These are phyloP conservation scores for Fusarium illudens DNA, from an alignment of 2,329 filamentous ascomycete species.

Conservation along the genomic window DNA sequence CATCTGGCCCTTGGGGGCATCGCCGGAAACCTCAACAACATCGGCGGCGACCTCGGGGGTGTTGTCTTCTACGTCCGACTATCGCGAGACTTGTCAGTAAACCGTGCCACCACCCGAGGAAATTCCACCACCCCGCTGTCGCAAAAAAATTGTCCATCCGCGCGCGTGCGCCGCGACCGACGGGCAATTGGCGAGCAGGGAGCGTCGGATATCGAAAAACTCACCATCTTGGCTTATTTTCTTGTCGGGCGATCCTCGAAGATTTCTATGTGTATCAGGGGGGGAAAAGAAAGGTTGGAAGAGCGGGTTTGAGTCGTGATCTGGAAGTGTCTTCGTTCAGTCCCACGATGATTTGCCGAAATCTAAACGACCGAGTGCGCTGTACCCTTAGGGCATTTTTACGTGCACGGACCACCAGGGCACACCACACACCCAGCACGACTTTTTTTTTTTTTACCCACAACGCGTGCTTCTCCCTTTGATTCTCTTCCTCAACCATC, in stretches of 20 bases:
- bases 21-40: slow-evolving; percentile 96
- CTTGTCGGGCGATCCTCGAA: slow-evolving; percentile 75
- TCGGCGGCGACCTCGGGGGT: slow-evolving; percentile 80
- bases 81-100: slow-evolving; percentile 36
- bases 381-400: slow-evolving; percentile 54
- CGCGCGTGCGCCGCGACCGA: slow-evolving; percentile 1
- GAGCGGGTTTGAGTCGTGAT: slow-evolving; percentile 43
- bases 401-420: slow-evolving; percentile 53
- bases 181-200: slow-evolving; percentile 30
- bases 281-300: slow-evolving; percentile 34
- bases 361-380: slow-evolving; percentile 46
- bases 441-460: slow-evolving; percentile 27
- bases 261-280: slow-evolving; percentile 56
- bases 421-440: slow-evolving; percentile 44
- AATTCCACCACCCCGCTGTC: slow-evolving; percentile 14
- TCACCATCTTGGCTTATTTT: slow-evolving; percentile 67
- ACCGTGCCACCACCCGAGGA: slow-evolving; percentile 8
- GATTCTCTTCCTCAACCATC: slow-evolving; percentile 38
- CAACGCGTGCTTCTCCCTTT: slow-evolving; percentile 30
- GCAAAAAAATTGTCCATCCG: slow-evolving; percentile 11
- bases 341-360: slow-evolving; percentile 50
- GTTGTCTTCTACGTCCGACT: slow-evolving; percentile 99
- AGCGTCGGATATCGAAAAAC: slow-evolving; percentile 41
- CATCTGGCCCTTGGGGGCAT: slow-evolving; percentile 94
- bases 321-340: slow-evolving; percentile 44